Evolutionary conservation across 306 rosid species (phyloP).

Genomic region (Alnus rubra): DNA sequence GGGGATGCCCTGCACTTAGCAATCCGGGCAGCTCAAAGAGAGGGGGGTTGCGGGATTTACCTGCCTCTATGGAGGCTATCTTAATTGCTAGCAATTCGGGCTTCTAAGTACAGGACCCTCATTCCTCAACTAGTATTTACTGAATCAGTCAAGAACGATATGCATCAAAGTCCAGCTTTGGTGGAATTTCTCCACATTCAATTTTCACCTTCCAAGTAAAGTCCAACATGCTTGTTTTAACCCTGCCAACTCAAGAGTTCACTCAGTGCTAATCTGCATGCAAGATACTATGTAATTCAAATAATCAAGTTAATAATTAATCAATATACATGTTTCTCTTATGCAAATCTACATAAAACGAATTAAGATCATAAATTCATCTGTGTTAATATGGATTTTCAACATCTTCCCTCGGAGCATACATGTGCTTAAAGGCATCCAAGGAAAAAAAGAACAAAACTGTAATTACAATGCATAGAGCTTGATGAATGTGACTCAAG

Average conservation of each 20-base stretch:
- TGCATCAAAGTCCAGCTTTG: neutral
- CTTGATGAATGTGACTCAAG: neutral
- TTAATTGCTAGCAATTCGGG: too few species aligned
- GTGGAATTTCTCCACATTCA: neutral
- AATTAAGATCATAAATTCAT: neutral
- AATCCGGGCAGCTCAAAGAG: too few species aligned
- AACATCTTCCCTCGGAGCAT: neutral
- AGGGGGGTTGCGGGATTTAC: too few species aligned
- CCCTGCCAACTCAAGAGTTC: neutral
- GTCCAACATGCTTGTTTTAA: neutral
- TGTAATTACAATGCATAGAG: neutral
- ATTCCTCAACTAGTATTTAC: too few species aligned
- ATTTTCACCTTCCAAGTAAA: neutral
- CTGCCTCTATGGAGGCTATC: too few species aligned
- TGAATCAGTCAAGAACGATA: neutral
- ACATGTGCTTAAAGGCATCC: conserved; percentile 4
- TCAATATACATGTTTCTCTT: conserved; percentile 13
- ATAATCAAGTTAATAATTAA: neutral
- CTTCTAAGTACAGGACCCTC: too few species aligned
- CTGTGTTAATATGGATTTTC: neutral
- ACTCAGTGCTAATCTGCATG: neutral
- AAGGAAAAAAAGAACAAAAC: neutral
- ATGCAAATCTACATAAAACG: neutral
- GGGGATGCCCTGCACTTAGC: too few species aligned
- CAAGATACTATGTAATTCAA: neutral